Percentiles rank a stretch among this genome's conserved stretches.
Conservation (phyloP, 192 early-diverging fungal species). For the Pilobolus umbonatus region DNA sequence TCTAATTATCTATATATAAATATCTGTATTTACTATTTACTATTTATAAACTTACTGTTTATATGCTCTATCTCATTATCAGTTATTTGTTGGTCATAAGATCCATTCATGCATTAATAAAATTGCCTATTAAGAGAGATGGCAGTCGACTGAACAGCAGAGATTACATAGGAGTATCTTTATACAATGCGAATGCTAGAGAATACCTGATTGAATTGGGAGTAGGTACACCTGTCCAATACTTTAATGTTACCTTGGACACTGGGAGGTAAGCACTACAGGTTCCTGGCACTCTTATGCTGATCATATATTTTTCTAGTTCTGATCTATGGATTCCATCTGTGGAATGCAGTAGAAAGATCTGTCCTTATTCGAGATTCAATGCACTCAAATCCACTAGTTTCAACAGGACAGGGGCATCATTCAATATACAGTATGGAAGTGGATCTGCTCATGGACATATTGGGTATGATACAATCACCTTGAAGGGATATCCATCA, state of each 20-base stretch:
- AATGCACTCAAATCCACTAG: constrained; percentile 16
- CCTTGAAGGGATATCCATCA: constrained; percentile 11
- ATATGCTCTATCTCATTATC: too few species aligned
- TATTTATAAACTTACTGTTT: too few species aligned
- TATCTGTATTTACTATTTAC: too few species aligned
- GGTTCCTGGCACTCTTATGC: not conserved
- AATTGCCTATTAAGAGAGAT: too few species aligned
- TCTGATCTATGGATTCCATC: constrained; percentile 34
- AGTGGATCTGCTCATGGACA: constrained; percentile 27
- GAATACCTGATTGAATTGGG: constrained; percentile 51
- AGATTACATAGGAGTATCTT: not conserved
- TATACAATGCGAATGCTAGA: constrained; percentile 23
- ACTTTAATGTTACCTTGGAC: constrained; percentile 88
- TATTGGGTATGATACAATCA: constrained; percentile 26
- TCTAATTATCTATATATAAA: too few species aligned
- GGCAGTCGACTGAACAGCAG: too few species aligned
- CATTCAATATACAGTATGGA: constrained; percentile 26
- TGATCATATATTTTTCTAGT: constrained; percentile 10
- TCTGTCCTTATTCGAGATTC: constrained; percentile 25
- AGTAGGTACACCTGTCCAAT: constrained; percentile 84
- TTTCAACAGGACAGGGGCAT: constrained; percentile 14
- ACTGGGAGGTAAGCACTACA: constrained; percentile 43
- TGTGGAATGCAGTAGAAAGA: constrained; percentile 4
- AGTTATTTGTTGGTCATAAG: too few species aligned
- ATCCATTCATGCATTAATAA: too few species aligned